Percentiles rank a stretch among this genome's conserved stretches.
phyloP scores from a whole-genome alignment of 352 stramenopile species.

The Pythium biforme region DNA sequence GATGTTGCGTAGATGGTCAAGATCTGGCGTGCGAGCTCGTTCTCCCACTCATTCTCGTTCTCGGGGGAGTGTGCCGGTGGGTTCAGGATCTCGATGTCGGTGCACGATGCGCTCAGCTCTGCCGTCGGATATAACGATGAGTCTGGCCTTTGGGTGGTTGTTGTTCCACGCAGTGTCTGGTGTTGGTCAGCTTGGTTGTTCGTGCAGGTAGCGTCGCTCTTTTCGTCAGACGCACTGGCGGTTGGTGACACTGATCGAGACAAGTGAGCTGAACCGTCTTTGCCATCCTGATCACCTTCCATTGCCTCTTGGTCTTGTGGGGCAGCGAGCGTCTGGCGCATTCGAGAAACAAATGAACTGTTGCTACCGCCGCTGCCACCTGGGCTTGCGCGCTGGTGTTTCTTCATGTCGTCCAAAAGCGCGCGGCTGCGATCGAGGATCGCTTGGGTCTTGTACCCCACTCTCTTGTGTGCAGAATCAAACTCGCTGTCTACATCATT shows the following conservation, averaged over 20 bases:
- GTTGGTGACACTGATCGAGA: not conserved
- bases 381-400: not conserved
- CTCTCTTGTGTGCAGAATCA: slow-evolving; percentile 37
- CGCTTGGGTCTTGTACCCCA: slow-evolving; percentile 49
- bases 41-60: slow-evolving; percentile 87
- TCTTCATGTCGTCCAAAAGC: slow-evolving; percentile 38
- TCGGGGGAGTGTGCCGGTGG: slow-evolving; percentile 46
- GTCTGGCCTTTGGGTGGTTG: too few relatives aligned
- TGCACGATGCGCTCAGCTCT: not conserved
- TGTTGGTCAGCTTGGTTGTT: not conserved
- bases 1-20: slow-evolving; percentile 85
- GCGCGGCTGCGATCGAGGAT: slow-evolving; percentile 52
- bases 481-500: slow-evolving; percentile 31
- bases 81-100: slow-evolving; percentile 54
- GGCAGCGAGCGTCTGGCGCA: slow-evolving; percentile 18
- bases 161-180: not conserved
- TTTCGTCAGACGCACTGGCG: too few relatives aligned
- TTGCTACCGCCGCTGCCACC: not conserved
- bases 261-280: too few relatives aligned
- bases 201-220: too few relatives aligned
- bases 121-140: too few relatives aligned
- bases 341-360: slow-evolving; percentile 12
- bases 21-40: slow-evolving; percentile 89
- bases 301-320: not conserved
- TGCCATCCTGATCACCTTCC: not conserved